phyloP scores from a whole-genome alignment of 441 rosid species.

The Adansonia rubrostipa region DNA sequence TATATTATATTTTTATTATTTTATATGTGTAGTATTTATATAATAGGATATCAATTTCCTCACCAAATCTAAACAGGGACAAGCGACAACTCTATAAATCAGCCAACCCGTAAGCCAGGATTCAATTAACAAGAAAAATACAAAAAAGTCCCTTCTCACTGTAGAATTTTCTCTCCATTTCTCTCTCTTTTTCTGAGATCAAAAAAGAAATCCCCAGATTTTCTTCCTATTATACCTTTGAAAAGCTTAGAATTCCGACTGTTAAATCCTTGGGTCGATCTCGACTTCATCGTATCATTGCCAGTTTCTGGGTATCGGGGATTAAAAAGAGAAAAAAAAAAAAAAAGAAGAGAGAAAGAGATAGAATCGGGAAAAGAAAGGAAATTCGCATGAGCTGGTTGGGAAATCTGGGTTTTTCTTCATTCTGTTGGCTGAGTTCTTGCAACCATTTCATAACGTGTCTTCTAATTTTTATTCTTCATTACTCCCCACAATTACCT shows the following conservation, averaged over 20 bases:
- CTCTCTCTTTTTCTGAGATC: not conserved
- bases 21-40: too few species aligned
- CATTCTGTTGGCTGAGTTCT: slow-evolving; percentile 44
- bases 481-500: slow-evolving; percentile 70
- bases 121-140: not conserved
- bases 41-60: too few species aligned
- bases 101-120: not conserved
- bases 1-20: too few species aligned
- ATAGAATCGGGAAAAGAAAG: slow-evolving; percentile 17
- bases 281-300: not conserved
- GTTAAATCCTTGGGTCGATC: not conserved
- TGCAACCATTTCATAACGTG: slow-evolving; percentile 61
- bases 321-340: too few species aligned
- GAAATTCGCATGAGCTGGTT: slow-evolving; percentile 83
- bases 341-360: not conserved
- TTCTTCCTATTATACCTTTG: not conserved
- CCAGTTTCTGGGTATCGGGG: not conserved
- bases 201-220: not conserved
- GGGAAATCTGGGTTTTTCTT: slow-evolving; percentile 55
- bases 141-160: not conserved
- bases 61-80: not conserved
- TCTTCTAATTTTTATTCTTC: slow-evolving; percentile 66
- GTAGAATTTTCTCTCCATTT: slow-evolving; percentile 6
- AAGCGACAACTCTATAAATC: not conserved
- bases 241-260: not conserved